Percentiles rank a stretch among this genome's conserved stretches.
Conservation (phyloP, 768 basidiomycete species). For the Lactifluus subvellereus region DNA sequence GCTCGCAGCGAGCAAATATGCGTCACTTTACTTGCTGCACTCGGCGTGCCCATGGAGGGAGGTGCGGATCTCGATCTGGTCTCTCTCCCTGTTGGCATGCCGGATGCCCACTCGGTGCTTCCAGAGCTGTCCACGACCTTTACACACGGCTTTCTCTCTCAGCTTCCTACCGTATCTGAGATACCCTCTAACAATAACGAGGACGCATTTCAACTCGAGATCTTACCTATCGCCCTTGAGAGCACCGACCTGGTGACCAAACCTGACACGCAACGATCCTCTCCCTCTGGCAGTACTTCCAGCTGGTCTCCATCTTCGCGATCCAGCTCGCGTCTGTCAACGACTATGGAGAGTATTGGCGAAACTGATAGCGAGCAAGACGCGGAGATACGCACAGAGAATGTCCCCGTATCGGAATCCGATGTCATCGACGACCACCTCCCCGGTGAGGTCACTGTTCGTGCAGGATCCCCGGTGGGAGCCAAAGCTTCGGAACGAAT, state of each 20-base stretch:
- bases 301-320: constrained; percentile 21
- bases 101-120: constrained; percentile 7
- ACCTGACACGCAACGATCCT: background rate
- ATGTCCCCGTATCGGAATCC: background rate
- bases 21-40: constrained; percentile 21
- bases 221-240: constrained; percentile 15
- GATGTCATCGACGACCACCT: background rate
- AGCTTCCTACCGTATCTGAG: constrained; percentile 17
- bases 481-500: constrained; percentile 5
- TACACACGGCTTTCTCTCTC: constrained; percentile 5
- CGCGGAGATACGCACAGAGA: background rate
- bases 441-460: constrained; percentile 20
- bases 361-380: constrained; percentile 20
- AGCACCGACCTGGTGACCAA: background rate
- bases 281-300: constrained; percentile 19
- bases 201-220: constrained; percentile 22
- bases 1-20: constrained; percentile 25
- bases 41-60: constrained; percentile 26
- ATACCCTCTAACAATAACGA: constrained; percentile 10
- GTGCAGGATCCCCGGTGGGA: constrained; percentile 21
- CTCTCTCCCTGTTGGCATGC: constrained; percentile 13
- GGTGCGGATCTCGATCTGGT: constrained; percentile 18
- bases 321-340: constrained; percentile 18
- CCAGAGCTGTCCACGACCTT: constrained; percentile 13
- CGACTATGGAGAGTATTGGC: constrained; percentile 24